Evolutionary conservation across 148 eudicot genomes (phyloP).

Genomic region (Polygonum aviculare): DNA sequence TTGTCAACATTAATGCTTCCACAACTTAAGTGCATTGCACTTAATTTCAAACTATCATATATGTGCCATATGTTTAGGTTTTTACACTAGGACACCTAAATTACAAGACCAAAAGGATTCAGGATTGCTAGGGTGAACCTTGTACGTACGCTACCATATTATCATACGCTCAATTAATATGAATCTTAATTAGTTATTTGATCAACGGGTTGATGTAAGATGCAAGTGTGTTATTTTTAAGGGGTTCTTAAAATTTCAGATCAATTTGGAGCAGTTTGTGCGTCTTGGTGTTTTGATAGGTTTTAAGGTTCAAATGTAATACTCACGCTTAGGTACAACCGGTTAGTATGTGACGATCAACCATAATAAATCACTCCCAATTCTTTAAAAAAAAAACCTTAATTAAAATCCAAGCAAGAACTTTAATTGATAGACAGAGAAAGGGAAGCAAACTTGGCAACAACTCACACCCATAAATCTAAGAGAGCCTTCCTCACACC

Average conservation of each 20-base stretch:
- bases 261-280: no score
- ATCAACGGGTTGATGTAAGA: no score
- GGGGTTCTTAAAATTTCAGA: no score
- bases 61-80: no score
- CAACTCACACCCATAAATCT: not conserved
- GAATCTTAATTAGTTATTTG: no score
- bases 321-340: slow-evolving; percentile 7
- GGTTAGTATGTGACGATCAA: not conserved
- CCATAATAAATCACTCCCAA: not conserved
- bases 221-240: no score
- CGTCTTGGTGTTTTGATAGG: no score
- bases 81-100: no score
- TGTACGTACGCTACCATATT: no score
- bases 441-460: not conserved
- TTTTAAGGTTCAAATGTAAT: not conserved
- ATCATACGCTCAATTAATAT: no score
- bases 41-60: not conserved
- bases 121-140: no score
- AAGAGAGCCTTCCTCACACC: not conserved
- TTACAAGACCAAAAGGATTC: no score
- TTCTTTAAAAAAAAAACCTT: not conserved
- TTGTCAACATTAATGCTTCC: not conserved
- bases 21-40: not conserved
- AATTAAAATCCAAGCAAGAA: slow-evolving; percentile 8
- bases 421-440: not conserved